These are phyloP conservation scores for Taphrina confusa DNA, from an alignment of 1,139 yeast genomes.

Conservation along the genomic window DNA sequence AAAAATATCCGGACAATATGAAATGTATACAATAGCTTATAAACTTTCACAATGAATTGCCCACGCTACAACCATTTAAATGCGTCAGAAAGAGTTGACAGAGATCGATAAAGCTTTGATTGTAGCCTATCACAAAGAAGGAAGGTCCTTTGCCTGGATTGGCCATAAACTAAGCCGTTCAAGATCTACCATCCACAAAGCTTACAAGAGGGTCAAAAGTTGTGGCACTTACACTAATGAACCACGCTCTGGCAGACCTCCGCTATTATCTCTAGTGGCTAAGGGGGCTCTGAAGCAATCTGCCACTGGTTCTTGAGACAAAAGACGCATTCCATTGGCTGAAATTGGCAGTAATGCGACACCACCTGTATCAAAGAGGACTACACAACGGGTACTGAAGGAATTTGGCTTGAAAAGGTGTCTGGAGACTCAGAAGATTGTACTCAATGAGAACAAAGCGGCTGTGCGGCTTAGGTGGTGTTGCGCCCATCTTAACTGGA, in stretches of 20 bases:
- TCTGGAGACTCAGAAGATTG: background rate
- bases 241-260: slow-evolving; percentile 2
- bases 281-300: no score
- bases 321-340: background rate
- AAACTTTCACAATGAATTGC: background rate
- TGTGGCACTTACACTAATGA: slow-evolving; percentile 1
- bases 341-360: slow-evolving; percentile 4
- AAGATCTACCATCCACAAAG: background rate
- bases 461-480: no score
- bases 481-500: background rate
- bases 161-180: background rate
- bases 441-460: slow-evolving; percentile 1
- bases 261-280: background rate
- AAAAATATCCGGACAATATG: background rate
- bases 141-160: background rate
- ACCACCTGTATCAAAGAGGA: no score
- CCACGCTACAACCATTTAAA: background rate
- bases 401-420: background rate
- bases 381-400: background rate
- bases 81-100: slow-evolving; percentile 1
- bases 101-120: background rate
- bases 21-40: background rate
- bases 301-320: background rate
- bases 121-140: background rate
- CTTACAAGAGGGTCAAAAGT: slow-evolving; percentile 1